These are phyloP conservation scores for Globisporangium paddicum DNA, from an alignment of 352 stramenopile species.

Conservation along the genomic window DNA sequence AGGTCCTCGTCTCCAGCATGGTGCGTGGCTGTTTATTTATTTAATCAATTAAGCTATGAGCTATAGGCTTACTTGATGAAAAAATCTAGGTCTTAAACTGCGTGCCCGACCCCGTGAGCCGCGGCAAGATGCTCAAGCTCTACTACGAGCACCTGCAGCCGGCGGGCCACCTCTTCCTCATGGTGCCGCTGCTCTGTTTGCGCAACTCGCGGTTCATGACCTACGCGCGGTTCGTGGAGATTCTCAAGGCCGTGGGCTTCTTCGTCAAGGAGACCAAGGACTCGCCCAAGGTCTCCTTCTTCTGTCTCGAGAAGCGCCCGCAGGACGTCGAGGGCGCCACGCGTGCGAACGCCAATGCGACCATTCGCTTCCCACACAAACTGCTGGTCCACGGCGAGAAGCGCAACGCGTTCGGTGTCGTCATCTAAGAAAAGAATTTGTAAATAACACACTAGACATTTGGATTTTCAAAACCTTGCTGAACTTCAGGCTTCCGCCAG, in stretches of 20 bases:
- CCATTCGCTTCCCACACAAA: constrained; percentile 37
- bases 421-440: constrained; percentile 27
- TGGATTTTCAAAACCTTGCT: background rate
- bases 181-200: constrained; percentile 73
- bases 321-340: constrained; percentile 13
- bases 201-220: constrained; percentile 77
- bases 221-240: constrained; percentile 54
- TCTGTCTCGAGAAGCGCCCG: constrained; percentile 54
- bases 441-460: background rate
- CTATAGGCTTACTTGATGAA: background rate
- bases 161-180: constrained; percentile 59
- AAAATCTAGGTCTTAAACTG: constrained; percentile 89
- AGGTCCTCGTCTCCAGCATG: constrained; percentile 94
- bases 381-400: constrained; percentile 42
- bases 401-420: constrained; percentile 65
- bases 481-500: background rate
- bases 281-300: constrained; percentile 78
- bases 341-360: constrained; percentile 12
- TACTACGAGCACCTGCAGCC: constrained; percentile 55
- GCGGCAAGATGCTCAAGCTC: constrained; percentile 72
- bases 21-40: constrained; percentile 10
- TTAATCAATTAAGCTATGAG: background rate
- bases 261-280: constrained; percentile 64
- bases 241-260: constrained; percentile 72
- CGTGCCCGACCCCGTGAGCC: constrained; percentile 85